Evolutionary conservation across 257 asterid species (phyloP), one percentile per base, ranked within the genome.

Genomic region (Echium plantagineum): DNA sequence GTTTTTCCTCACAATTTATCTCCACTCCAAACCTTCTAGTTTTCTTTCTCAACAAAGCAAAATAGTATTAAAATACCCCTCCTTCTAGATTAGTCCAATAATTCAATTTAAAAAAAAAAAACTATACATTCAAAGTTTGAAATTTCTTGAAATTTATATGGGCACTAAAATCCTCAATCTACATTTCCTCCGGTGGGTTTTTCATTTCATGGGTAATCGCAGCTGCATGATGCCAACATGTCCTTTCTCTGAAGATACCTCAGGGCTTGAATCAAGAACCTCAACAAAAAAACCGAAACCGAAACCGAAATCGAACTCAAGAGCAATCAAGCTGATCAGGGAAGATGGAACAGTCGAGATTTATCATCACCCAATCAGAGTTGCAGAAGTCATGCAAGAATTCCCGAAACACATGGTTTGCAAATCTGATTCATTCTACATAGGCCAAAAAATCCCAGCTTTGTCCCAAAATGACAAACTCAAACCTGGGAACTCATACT

Each of bases 361-460:
- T 69, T 81, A 81, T 76, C 64, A 70, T 57, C 77, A 78, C 0
- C 76, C 85, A 4, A 38, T 78, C 53, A 63, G 58, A 2, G 88
- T 80, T 0, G 30, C 59, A 62, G 76, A 78, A 64, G 32, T 81
- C 8, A 68, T 76, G 79, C 71, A 74, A 61, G 81, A 78, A 68
- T 74, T 71, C 46, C 88, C 88, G 0, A 81, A 78, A 47, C 84
- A 81, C 80, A 56, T 81, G 76, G 76, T 78, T 4, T 78, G 88
- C 80, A 69, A 77, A 5, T 76, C 79, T 12, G 85, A 81, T 63
- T 58, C 78, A 68, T 76, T 81, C 64, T 81, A 76, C 78, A 76
- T 81, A 58, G 88, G 88, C 42, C 85, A 72, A 42, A 68, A 69
- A 38, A 70, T 77, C 48, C 76, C 81, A 6, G 68, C 85, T 4